phyloP scores from a whole-genome alignment of 805 yeast genomes.

The Starmerella asiatica region DNA sequence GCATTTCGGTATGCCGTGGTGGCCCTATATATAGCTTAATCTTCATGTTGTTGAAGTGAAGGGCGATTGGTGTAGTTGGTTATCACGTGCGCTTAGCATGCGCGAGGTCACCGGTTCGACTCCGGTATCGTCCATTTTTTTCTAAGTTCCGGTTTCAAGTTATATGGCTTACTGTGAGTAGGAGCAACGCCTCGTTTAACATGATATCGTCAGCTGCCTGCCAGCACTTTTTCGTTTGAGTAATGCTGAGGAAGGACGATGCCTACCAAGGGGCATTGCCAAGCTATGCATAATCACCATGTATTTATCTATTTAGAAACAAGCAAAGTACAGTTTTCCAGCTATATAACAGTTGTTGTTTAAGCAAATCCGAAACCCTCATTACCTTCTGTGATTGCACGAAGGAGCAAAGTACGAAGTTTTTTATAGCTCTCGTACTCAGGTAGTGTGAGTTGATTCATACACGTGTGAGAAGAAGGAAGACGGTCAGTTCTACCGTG shows the following conservation, averaged over 20 bases:
- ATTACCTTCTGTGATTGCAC: constrained; percentile 87
- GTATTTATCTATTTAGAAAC: too few relatives aligned
- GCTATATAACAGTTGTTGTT: constrained; percentile 4
- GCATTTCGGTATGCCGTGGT: too few relatives aligned
- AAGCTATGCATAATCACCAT: not conserved
- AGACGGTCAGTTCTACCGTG: constrained; percentile 73
- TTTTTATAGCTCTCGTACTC: constrained; percentile 83
- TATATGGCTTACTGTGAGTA: too few relatives aligned
- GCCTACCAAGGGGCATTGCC: not conserved
- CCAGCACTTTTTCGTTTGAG: too few relatives aligned
- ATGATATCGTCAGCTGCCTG: too few relatives aligned
- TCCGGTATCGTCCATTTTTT: constrained; percentile 21
- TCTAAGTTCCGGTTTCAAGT: too few relatives aligned
- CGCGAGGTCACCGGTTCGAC: constrained; percentile 23
- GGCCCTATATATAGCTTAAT: too few relatives aligned
- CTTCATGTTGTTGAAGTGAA: not conserved
- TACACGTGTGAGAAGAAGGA: constrained; percentile 95
- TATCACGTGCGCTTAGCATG: constrained; percentile 23
- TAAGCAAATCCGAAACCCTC: constrained; percentile 89
- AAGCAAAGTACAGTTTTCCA: too few relatives aligned
- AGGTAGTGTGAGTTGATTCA: constrained; percentile 88
- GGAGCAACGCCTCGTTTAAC: too few relatives aligned
- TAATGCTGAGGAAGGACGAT: too few relatives aligned
- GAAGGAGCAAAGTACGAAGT: constrained; percentile 59
- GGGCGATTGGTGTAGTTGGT: constrained; percentile 23